Evolutionary conservation across 495 filamentous ascomycete species (phyloP), one percentile per base, ranked within the genome.

Genomic region (Tuber umbilicatum): DNA sequence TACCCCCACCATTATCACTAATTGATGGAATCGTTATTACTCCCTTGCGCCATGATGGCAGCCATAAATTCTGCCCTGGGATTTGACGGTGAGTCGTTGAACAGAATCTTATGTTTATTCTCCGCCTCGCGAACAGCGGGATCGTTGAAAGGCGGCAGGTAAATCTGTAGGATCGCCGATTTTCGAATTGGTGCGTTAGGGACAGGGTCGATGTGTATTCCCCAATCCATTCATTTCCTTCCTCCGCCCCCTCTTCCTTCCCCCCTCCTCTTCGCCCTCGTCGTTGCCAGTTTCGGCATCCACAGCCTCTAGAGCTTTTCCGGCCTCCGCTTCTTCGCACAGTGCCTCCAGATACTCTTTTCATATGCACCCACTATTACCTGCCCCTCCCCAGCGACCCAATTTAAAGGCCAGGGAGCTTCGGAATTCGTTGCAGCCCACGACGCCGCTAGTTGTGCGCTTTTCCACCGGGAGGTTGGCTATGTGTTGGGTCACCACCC

Each of bases 331-430:
- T 45, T 81, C 71, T 16, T 69, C 76, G 39, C 80, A 74, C 38
- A 81, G 64, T 27, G 79, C 80, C 43, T 67, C 50, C 10, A 81
- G 47, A 72, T 81, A 81, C 67, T 81, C 69, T 35, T 71, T 77
- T 31, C 79, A 73, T n/a, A 75, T 73, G 19, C n/a, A 60, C n/a
- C 50, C 12, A n/a, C 50, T 31, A 2, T 43, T 31, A 40, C 42
- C 27, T 16, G 50, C 71, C 16, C 73, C 71, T 0, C 41, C 73
- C 14, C 69, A 70, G 31, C 76, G 80, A 1, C 73, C 73, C 35
- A 81, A 76, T 42, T 81, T 79, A 31, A 81, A 74, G 60, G 81
- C 80, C 14, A 81, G 79, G 71, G 81, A 81, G 35, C 80, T 71
- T 35, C 38, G 64, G 70, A 81, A 81, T 71, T 81, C 80, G 23